Base-by-base conservation (phyloP, 331 rosid species). In the Erythrophleum ivorense region DNA sequence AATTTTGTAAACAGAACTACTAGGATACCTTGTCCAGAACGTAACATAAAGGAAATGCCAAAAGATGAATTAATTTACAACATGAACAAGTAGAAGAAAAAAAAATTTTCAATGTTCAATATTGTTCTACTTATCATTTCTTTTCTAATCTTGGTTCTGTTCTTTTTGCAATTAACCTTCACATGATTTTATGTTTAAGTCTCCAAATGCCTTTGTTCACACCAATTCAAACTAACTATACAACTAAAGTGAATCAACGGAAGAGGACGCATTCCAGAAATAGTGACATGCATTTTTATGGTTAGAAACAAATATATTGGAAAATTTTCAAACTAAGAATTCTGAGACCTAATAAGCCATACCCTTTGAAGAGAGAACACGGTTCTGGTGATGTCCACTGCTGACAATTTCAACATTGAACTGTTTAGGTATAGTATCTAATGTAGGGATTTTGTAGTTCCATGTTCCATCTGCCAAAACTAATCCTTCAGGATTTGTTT, bases 361-460 rank as follows among this genome's bases (percentile, higher is more conserved):
- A 91, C 98, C 99, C 79, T 95, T 95, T 24, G 99, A 95, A 76
- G 99, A 95, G 73, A 95, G 98, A 83, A 95, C 81, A 1, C 96
- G 94, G 0, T 88, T 72, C 80, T 85, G 81, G 85, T 93, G 94
- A 82, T 88, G 91, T 16, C 97, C 96, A 3, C 91, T 88, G 74
- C 89, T 91, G 86, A 90, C 53, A 78, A 95, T 72, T 88, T 95
- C 89, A 65, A 95, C 97, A 63, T 95, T 95, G 85, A 95, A 88
- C 87, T 89, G 89, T 83, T 77, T 87, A 21, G 98, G 98, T 77
- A 95, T 86, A 63, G 96, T 95, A 83, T 95, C 99, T 15, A 95
- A 43, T 10, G 98, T 81, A 50, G 99, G 98, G 72, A 95, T 93
- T 86, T 95, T 90, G 80, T 95, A 95, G 65, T 88, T 90, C 98